Percentiles rank a stretch among this genome's conserved stretches.
phyloP scores from a whole-genome alignment of 768 basidiomycete species.

The Collybia sp. region DNA sequence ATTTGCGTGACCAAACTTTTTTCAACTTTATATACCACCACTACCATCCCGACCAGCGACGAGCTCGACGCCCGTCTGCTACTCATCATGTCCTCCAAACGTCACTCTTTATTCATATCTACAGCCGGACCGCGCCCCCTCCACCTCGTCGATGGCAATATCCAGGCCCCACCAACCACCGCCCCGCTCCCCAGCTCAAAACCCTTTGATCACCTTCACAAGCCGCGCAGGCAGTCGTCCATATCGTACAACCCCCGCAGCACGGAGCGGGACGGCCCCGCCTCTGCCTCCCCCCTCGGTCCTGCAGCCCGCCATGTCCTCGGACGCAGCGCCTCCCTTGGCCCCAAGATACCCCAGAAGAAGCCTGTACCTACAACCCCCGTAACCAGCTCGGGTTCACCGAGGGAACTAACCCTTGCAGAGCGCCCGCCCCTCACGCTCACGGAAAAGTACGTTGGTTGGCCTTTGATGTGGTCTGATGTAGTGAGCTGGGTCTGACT shows the following conservation, averaged over 20 bases:
- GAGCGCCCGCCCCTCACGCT: slow-evolving; percentile 52
- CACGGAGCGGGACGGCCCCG: slow-evolving; percentile 13
- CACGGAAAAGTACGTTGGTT: slow-evolving; percentile 59
- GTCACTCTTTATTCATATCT: slow-evolving; percentile 23
- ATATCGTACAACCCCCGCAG: slow-evolving; percentile 45
- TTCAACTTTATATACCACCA: slow-evolving; percentile 1
- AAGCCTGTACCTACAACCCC: slow-evolving; percentile 15
- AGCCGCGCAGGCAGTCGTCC: slow-evolving; percentile 44
- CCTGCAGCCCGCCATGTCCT: slow-evolving; percentile 9
- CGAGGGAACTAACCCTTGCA: slow-evolving; percentile 9
- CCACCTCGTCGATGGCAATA: slow-evolving; percentile 37
- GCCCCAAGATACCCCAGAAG: slow-evolving; percentile 7
- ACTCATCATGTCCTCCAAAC: slow-evolving; percentile 17
- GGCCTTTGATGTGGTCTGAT: slow-evolving; percentile 1
- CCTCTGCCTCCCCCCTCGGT: slow-evolving; percentile 5
- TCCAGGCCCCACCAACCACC: slow-evolving; percentile 10
- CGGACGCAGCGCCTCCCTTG: slow-evolving; percentile 15
- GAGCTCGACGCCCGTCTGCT: slow-evolving; percentile 8
- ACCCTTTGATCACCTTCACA: slow-evolving; percentile 9
- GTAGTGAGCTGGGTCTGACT: slow-evolving; percentile 1
- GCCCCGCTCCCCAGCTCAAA: slow-evolving; percentile 12
- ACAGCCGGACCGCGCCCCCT: slow-evolving; percentile 39
- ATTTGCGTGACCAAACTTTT: not conserved
- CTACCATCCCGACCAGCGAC: not conserved
- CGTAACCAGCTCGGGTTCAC: slow-evolving; percentile 23